phyloP scores from a whole-genome alignment of 192 early-diverging fungal genomes.

The Gigaspora rosea region DNA sequence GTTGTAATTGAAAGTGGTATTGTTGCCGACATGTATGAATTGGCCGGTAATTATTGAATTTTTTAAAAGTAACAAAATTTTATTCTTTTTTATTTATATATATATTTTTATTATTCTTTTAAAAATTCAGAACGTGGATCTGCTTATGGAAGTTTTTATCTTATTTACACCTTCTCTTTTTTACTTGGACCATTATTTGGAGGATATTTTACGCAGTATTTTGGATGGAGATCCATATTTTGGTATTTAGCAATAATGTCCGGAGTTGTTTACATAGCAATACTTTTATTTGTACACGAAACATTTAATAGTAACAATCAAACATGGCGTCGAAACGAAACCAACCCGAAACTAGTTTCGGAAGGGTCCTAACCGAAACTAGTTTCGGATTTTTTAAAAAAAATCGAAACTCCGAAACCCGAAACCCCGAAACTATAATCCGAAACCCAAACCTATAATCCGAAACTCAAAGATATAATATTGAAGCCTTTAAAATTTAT shows the following conservation, averaged over 20 bases:
- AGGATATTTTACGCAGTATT: background rate
- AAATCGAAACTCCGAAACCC: too few relatives aligned
- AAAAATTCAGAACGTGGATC: slow-evolving; percentile 35
- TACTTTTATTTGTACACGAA: background rate
- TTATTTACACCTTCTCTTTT: slow-evolving; percentile 17
- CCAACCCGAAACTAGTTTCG: too few relatives aligned
- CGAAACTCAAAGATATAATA: too few relatives aligned
- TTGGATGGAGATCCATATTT: background rate
- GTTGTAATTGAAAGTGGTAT: slow-evolving; percentile 38
- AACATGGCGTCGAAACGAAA: too few relatives aligned
- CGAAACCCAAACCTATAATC: too few relatives aligned
- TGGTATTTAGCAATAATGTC: background rate
- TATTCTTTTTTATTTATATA: background rate
- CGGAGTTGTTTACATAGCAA: background rate
- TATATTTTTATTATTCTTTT: background rate
- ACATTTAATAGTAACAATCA: background rate
- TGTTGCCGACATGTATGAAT: slow-evolving; percentile 35
- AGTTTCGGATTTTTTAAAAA: too few relatives aligned
- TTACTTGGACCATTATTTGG: slow-evolving; percentile 28
- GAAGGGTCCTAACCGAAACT: too few relatives aligned
- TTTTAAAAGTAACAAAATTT: background rate
- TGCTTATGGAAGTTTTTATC: slow-evolving; percentile 41
- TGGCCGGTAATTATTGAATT: background rate
- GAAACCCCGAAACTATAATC: too few relatives aligned
- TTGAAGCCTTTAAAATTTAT: too few relatives aligned